A percentile compares a stretch with the other conserved stretches of the same genome.
phyloP scores from a whole-genome alignment of 2,329 filamentous ascomycete genomes.

The Fusarium phyllophilum region DNA sequence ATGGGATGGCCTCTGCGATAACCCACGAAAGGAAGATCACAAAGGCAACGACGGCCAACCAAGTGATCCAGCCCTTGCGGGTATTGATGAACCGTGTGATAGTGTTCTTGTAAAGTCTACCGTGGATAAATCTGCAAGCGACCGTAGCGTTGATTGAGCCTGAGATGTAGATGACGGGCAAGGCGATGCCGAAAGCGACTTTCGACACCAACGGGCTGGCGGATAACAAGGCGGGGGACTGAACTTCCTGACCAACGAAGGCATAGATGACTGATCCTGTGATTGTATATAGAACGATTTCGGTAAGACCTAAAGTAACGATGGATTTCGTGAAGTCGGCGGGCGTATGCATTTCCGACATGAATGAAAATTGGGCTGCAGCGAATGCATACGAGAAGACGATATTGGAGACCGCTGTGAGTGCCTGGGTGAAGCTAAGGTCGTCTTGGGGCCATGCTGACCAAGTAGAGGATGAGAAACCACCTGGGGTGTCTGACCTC shows the following conservation, averaged over 20 bases:
- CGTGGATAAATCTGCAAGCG: slow-evolving; percentile 58
- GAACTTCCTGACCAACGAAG: slow-evolving; percentile 71
- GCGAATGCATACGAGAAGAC: slow-evolving; percentile 73
- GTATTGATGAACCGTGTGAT: slow-evolving; percentile 59
- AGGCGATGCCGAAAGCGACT: slow-evolving; percentile 74
- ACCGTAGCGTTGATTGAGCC: slow-evolving; percentile 73
- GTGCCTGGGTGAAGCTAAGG: slow-evolving; percentile 63
- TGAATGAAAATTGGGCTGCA: slow-evolving; percentile 61
- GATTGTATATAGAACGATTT: slow-evolving; percentile 72
- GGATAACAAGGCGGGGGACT: slow-evolving; percentile 74
- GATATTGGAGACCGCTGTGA: slow-evolving; percentile 73
- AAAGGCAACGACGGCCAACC: slow-evolving; percentile 66
- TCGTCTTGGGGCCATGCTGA: slow-evolving; percentile 57
- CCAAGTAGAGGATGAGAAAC: slow-evolving; percentile 49
- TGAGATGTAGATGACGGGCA: slow-evolving; percentile 78
- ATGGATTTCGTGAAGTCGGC: slow-evolving; percentile 63
- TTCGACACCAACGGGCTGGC: slow-evolving; percentile 68
- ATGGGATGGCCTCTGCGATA: slow-evolving; percentile 77
- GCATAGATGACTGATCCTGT: slow-evolving; percentile 75
- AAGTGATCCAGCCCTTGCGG: slow-evolving; percentile 59
- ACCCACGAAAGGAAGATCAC: slow-evolving; percentile 74
- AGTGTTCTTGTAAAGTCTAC: slow-evolving; percentile 54
- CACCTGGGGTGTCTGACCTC: slow-evolving; percentile 45
- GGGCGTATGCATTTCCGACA: slow-evolving; percentile 63
- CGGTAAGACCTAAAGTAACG: slow-evolving; percentile 67